Evolutionary conservation across 352 stramenopile genomes (phyloP), one percentile per base, ranked within the genome.

Genomic region (Phytophthora fragariaefolia): DNA sequence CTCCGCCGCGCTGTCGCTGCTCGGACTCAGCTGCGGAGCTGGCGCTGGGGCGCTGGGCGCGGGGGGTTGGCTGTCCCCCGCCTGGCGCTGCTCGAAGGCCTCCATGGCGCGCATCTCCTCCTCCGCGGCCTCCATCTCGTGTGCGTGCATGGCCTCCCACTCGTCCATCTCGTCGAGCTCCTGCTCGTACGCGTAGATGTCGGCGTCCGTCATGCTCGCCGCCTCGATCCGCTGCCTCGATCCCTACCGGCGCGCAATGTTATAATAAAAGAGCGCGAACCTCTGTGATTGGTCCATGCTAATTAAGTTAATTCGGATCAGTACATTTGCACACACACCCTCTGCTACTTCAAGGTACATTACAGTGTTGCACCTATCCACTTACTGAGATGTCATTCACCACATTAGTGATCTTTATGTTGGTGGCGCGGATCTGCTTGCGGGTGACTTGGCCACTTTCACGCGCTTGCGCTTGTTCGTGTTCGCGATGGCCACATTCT

Each of bases 81-180:
- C 23, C 40, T 66, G 51, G 27, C 40, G 53, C 53, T 66, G 67
- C 67, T 87, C 73, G 17, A 78, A 83, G 26, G 65, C 69, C 60
- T 88, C 80, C 81, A 90, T 84, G 9, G 71, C 79, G 9, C 53
- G 68, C 57, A 91, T 75, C 70, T 81, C 81, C 48, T 92, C 87
- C 50, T 92, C 77, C 0, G 74, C 80, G 6, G 83, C 85, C 68
- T 96, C 89, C 73, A 96, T 89, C 63, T 92, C 87, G 50, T 91
- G 76, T 18, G 73, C 79, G 38, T 94, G 84, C 77, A 92, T 91
- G n/a, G 69, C 61, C 52, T 96, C 88, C 88, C 88, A 96, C 67
- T 97, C 87, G 47, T 95, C 86, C 61, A 80, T 71, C 63, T 88
- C 82, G 26, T 85, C 55, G 38, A 93, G 64, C 73, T 95, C 86